Evolutionary conservation across 2,329 filamentous ascomycete genomes (phyloP).

Genomic region (Pseudovirgaria hyperparasitica): DNA sequence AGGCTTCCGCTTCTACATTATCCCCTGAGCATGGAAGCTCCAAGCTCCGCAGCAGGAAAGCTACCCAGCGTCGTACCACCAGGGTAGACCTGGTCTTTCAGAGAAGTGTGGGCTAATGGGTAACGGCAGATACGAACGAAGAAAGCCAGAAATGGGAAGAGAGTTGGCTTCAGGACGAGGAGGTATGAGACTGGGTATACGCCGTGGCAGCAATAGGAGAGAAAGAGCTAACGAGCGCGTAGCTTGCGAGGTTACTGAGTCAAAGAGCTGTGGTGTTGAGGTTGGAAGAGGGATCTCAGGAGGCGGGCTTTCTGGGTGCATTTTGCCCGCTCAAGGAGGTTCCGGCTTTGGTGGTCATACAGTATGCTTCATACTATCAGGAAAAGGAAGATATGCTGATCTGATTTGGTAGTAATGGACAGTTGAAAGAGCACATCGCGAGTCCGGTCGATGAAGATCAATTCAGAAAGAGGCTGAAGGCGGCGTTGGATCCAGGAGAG

Average conservation of each 20-base stretch:
- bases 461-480: constrained; percentile 45
- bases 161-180: constrained; percentile 42
- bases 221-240: too few species aligned
- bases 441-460: constrained; percentile 51
- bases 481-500: constrained; percentile 22
- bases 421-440: constrained; percentile 64
- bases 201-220: too few species aligned
- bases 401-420: constrained; percentile 46
- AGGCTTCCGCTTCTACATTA: constrained; percentile 8
- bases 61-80: too few species aligned
- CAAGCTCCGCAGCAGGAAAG: too few species aligned
- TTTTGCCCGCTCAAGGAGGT: constrained; percentile 69
- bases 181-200: constrained; percentile 13
- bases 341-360: constrained; percentile 71
- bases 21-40: background rate
- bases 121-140: constrained; percentile 54
- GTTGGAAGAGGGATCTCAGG: constrained; percentile 59
- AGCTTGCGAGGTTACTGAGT: constrained; percentile 38
- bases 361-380: constrained; percentile 29
- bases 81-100: too few species aligned
- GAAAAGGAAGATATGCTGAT: constrained; percentile 3
- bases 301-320: constrained; percentile 68
- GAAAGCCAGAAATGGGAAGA: constrained; percentile 63
- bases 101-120: too few species aligned
- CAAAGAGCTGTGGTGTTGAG: constrained; percentile 57